Conservation (phyloP, 148 eudicot species). For the Rhododendron henanense region DNA sequence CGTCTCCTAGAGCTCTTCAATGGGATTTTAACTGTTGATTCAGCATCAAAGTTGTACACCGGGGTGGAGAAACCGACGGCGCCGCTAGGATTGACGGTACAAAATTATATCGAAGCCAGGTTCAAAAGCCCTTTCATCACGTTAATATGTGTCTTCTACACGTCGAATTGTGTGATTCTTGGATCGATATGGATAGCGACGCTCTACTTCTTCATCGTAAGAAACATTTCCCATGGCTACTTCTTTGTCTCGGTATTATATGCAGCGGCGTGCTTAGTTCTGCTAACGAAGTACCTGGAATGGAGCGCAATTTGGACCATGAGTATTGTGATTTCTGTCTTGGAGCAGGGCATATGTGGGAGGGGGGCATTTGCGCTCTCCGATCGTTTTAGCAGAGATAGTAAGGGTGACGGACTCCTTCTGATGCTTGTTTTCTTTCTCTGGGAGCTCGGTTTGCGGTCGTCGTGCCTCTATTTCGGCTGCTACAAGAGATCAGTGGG, state of each 20-base stretch:
- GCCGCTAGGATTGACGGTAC: neutral
- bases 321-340: conserved; percentile 8
- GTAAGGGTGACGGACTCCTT: neutral
- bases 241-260: neutral
- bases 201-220: neutral
- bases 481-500: neutral
- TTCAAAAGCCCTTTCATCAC: conserved; percentile 21
- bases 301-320: conserved; percentile 15
- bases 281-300: conserved; percentile 20
- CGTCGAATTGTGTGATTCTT: conserved; percentile 10
- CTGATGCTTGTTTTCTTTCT: neutral
- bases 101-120: neutral
- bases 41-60: conserved; percentile 15
- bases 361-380: conserved; percentile 9
- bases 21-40: conserved; percentile 16
- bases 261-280: neutral
- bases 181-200: conserved; percentile 16
- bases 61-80: neutral
- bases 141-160: conserved; percentile 5
- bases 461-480: neutral
- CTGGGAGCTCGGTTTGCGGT: neutral
- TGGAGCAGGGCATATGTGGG: neutral
- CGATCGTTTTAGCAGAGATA: neutral
- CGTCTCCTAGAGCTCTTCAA: conserved; percentile 15
- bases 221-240: neutral